Percentiles rank a stretch among this genome's conserved stretches.
These are phyloP conservation scores for Earliella scabrosa DNA, from an alignment of 1,284 basidiomycete genomes.

Conservation along the genomic window DNA sequence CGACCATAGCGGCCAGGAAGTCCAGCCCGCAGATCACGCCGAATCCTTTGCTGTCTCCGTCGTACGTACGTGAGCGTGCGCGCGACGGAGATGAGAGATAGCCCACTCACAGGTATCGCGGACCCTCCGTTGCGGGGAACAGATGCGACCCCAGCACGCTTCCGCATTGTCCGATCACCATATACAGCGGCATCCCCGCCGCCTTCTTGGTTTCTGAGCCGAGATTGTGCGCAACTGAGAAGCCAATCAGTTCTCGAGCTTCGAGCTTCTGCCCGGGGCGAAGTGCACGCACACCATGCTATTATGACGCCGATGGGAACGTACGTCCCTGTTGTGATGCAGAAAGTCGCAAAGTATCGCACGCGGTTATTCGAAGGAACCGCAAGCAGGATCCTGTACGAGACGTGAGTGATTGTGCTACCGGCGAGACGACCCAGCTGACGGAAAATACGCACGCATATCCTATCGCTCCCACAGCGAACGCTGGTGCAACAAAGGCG, in stretches of 20 bases:
- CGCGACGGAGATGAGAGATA: neutral
- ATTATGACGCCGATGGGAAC: constrained; percentile 69
- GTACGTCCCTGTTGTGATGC: constrained; percentile 71
- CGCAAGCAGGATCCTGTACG: constrained; percentile 51
- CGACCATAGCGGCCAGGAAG: constrained; percentile 57
- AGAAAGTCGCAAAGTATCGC: constrained; percentile 75
- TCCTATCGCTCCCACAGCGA: constrained; percentile 60
- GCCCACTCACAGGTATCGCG: constrained; percentile 56
- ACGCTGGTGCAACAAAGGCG: constrained; percentile 52
- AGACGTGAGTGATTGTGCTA: neutral
- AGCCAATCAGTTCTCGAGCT: neutral
- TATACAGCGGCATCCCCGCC: constrained; percentile 74
- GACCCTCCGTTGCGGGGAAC: constrained; percentile 66
- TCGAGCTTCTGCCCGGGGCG: too few species aligned
- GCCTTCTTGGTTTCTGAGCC: constrained; percentile 81
- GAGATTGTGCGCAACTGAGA: constrained; percentile 69
- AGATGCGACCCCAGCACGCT: constrained; percentile 75
- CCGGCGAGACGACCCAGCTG: neutral
- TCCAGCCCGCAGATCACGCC: constrained; percentile 60
- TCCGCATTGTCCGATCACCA: constrained; percentile 77
- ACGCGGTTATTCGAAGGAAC: constrained; percentile 50
- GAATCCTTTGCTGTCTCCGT: constrained; percentile 61
- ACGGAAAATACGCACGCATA: constrained; percentile 55
- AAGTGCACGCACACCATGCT: constrained; percentile 75
- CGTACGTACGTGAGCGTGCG: neutral